Evolutionary conservation across 2,329 filamentous ascomycete genomes (phyloP).

Genomic region (Paraconiothyrium brasiliense): DNA sequence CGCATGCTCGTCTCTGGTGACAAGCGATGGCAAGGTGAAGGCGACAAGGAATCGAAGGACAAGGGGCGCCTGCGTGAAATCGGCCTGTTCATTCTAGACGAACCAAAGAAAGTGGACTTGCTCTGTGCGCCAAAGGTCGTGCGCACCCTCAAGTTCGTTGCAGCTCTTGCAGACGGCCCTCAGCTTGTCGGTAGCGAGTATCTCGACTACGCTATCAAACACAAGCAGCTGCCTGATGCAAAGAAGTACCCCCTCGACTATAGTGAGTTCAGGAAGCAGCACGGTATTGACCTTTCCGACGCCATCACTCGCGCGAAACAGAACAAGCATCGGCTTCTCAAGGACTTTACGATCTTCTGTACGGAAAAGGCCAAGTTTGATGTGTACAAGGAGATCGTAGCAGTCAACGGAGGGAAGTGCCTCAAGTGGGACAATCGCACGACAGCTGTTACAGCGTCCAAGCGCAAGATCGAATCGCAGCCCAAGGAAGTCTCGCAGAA

Average conservation of each 20-base stretch:
- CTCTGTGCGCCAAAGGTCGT: slow-evolving; percentile 87
- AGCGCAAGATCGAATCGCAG: slow-evolving; percentile 40
- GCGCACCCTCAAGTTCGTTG: slow-evolving; percentile 92
- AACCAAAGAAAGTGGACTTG: slow-evolving; percentile 80
- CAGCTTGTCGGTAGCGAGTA: slow-evolving; percentile 80
- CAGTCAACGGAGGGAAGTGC: slow-evolving; percentile 88
- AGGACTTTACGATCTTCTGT: slow-evolving; percentile 83
- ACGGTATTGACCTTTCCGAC: slow-evolving; percentile 73
- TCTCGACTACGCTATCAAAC: slow-evolving; percentile 78
- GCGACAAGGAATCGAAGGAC: slow-evolving; percentile 79
- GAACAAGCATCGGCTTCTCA: slow-evolving; percentile 80
- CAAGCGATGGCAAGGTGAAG: slow-evolving; percentile 78
- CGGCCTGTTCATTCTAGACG: slow-evolving; percentile 81
- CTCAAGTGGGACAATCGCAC: slow-evolving; percentile 78
- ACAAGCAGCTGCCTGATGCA: slow-evolving; percentile 70
- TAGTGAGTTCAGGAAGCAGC: slow-evolving; percentile 74
- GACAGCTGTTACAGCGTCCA: slow-evolving; percentile 67
- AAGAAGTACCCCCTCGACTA: slow-evolving; percentile 76
- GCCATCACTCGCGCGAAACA: slow-evolving; percentile 75
- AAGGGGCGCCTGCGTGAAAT: slow-evolving; percentile 82
- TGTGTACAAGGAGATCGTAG: slow-evolving; percentile 85
- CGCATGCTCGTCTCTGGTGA: slow-evolving; percentile 86
- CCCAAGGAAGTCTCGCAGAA: slow-evolving; percentile 59
- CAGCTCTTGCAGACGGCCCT: slow-evolving; percentile 82
- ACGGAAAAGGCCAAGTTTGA: slow-evolving; percentile 82